Base-by-base conservation (phyloP, 2,329 filamentous ascomycete genomes). In the Didymella arachidicola region DNA sequence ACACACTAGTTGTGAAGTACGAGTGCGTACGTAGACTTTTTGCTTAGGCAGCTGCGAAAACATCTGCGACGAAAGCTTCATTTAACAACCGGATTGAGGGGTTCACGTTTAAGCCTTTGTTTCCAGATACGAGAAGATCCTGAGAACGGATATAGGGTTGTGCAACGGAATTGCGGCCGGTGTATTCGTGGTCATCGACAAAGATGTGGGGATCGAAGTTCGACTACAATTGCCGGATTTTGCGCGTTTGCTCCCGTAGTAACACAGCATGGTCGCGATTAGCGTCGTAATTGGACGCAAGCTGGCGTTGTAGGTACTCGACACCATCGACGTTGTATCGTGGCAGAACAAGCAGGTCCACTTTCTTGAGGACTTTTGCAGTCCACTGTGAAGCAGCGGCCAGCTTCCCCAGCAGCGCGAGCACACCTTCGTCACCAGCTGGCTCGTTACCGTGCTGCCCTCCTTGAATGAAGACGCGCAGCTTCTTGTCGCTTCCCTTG, bases 51-150 rank as follows among this genome's bases (percentile, higher is more conserved):
- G 59, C 45, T 6, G 62, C 48, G 25, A 66, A 67, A 2, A 74
- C 62, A 4, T 67, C 63, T 3, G 62, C 41, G 0, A 68, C 68
- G 25, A 73, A 74, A 1, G 64, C 50, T 47, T 72, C 64, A n/a
- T 68, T 66, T 19, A 74, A 45, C n/a, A 63, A 55, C n/a, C 70
- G 71, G 19, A 72, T 72, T 2, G 42, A 44, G 0, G 52, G 34
- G n/a, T 72, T 57, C 42, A 73, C 69, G 53, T 74, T 74, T 3
- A 68, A 61, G 41, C 72, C 72, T 61, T 73, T 74, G 25, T 69
- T 71, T 2, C 62, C 71, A 7, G 66, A 67, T 14, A 72, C 64
- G 7, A 73, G 58, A 3, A 67, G 65, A 30, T 74, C 70, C 3
- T 67, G 64, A 3, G 67, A 68, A 16, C 68, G 67, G 10, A 70